phyloP scores from a whole-genome alignment of 805 yeast species.

The Saccharomycopsis fodiens region DNA sequence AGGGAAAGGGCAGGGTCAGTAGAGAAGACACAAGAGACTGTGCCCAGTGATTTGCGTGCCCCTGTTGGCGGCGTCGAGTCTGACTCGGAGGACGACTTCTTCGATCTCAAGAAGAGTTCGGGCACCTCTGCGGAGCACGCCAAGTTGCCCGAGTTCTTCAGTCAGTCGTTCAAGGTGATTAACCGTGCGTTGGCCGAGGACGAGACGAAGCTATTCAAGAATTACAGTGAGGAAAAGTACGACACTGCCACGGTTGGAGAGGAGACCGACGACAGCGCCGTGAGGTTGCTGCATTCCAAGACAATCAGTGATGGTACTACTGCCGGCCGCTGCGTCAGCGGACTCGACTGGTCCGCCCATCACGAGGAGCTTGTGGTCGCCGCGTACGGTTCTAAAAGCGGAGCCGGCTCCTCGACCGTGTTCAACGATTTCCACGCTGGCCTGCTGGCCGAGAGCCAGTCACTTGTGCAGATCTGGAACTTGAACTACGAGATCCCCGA shows the following conservation, averaged over 20 bases:
- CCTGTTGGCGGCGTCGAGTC: neutral
- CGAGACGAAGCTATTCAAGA: conserved; percentile 1
- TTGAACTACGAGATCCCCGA: conserved; percentile 25
- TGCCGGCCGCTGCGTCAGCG: conserved; percentile 12
- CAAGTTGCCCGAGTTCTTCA: conserved; percentile 7
- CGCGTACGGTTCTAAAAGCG: conserved; percentile 10
- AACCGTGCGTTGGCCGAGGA: conserved; percentile 13
- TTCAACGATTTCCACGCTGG: neutral
- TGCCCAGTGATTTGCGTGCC: neutral
- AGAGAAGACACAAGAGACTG: conserved; percentile 18
- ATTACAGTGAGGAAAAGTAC: neutral
- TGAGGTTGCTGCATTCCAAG: conserved; percentile 1
- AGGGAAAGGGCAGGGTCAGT: neutral
- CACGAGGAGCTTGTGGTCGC: conserved; percentile 20
- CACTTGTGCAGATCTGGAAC: conserved; percentile 28
- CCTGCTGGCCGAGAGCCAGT: conserved; percentile 19
- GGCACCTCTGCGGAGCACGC: neutral
- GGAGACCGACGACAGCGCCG: conserved; percentile 1
- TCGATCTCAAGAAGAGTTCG: neutral
- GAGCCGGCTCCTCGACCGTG: neutral
- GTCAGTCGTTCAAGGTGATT: conserved; percentile 17
- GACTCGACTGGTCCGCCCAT: conserved; percentile 22
- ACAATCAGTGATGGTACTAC: conserved; percentile 7
- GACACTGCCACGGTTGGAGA: neutral
- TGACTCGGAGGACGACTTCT: conserved; percentile 1